These are phyloP conservation scores for Hypoxylon crocopeplum DNA, from an alignment of 495 filamentous ascomycete genomes.

Conservation along the genomic window DNA sequence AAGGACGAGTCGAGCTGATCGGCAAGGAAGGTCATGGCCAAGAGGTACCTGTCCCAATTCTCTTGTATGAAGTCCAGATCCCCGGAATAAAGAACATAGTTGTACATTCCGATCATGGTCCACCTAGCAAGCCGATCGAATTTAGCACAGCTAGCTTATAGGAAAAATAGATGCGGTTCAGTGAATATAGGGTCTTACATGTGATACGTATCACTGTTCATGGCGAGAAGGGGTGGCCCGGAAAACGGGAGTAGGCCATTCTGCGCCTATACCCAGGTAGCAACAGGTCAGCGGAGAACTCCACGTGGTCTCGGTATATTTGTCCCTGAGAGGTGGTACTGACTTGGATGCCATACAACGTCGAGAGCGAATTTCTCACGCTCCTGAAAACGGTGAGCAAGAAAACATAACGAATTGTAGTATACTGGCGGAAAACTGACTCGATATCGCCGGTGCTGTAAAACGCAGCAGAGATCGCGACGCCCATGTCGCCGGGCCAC, in stretches of 20 bases:
- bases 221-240: slow-evolving; percentile 63
- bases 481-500: slow-evolving; percentile 68
- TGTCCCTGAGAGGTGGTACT: background rate
- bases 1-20: slow-evolving; percentile 55
- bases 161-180: background rate
- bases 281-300: slow-evolving; percentile 21
- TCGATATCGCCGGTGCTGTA: slow-evolving; percentile 66
- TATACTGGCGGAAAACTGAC: slow-evolving; percentile 13
- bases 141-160: background rate
- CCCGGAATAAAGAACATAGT: slow-evolving; percentile 65
- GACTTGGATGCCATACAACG: slow-evolving; percentile 66
- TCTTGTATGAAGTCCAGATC: slow-evolving; percentile 57
- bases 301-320: background rate
- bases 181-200: slow-evolving; percentile 49
- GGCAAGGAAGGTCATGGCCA: slow-evolving; percentile 62
- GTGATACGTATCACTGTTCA: slow-evolving; percentile 67
- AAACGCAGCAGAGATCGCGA: slow-evolving; percentile 62
- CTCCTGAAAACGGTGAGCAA: slow-evolving; percentile 41
- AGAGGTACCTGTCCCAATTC: slow-evolving; percentile 59
- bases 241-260: slow-evolving; percentile 53
- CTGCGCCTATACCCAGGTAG: slow-evolving; percentile 27
- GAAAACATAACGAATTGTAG: background rate
- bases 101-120: slow-evolving; percentile 68
- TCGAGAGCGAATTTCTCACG: slow-evolving; percentile 66
- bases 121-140: slow-evolving; percentile 33